These are phyloP conservation scores for Amphicarpaea edgeworthii DNA, from an alignment of 306 rosid genomes.

Conservation along the genomic window DNA sequence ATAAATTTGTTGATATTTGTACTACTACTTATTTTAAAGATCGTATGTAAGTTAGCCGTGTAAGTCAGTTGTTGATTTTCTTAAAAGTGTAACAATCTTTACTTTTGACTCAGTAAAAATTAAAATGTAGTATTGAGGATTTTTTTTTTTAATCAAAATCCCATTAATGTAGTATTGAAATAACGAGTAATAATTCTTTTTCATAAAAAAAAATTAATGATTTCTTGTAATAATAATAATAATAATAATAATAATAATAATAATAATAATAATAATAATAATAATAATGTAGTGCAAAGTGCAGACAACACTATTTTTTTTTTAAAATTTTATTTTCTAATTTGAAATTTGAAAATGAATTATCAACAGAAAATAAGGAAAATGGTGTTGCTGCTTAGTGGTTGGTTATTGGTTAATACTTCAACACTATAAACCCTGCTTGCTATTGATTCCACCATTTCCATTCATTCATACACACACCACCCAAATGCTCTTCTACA, in stretches of 20 bases:
- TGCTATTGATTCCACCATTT: slow-evolving; percentile 11
- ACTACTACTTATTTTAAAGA: too few species aligned
- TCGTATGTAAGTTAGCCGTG: too few species aligned
- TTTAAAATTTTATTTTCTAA: too few species aligned
- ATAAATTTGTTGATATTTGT: too few species aligned
- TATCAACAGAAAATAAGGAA: not conserved
- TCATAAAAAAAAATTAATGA: not conserved
- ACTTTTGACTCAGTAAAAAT: too few species aligned
- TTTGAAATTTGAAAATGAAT: not conserved
- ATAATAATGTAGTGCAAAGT: not conserved
- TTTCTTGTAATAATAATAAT: too few species aligned
- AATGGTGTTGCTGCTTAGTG: not conserved
- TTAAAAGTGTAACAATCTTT: too few species aligned
- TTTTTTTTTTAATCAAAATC: not conserved
- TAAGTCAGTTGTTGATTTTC: too few species aligned
- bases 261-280: not conserved
- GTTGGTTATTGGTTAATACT: too few species aligned
- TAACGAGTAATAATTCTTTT: not conserved
- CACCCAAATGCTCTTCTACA: slow-evolving; percentile 41
- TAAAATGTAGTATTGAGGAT: too few species aligned
- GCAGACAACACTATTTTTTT: not conserved
- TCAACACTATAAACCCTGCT: slow-evolving; percentile 16
- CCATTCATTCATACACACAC: slow-evolving; percentile 42
- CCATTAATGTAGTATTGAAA: not conserved
- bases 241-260: too few species aligned